phyloP scores from a whole-genome alignment of 192 early-diverging fungal genomes.

The Glomus cerebriforme region DNA sequence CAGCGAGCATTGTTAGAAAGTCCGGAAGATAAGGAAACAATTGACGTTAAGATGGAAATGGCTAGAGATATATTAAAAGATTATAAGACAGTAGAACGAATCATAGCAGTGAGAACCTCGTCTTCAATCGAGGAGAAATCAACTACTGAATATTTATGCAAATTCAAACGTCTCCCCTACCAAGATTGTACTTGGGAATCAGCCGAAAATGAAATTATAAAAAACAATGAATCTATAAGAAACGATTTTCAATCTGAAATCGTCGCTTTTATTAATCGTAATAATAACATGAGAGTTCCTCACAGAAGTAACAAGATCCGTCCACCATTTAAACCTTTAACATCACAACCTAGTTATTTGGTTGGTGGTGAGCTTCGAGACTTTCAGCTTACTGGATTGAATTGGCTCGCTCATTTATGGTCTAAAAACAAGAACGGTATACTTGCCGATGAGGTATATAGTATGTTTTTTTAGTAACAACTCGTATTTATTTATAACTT shows the following conservation, averaged over 20 bases:
- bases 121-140: conserved; percentile 46
- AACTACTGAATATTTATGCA: conserved; percentile 86
- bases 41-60: conserved; percentile 82
- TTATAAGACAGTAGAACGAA: conserved; percentile 85
- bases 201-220: conserved; percentile 59
- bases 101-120: conserved; percentile 68
- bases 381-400: conserved; percentile 93
- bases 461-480: conserved; percentile 86
- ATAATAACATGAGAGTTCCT: conserved; percentile 73
- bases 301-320: conserved; percentile 67
- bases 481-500: conserved; percentile 89
- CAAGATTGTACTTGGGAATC: conserved; percentile 90
- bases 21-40: conserved; percentile 87
- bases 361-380: conserved; percentile 87
- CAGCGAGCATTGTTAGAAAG: background rate
- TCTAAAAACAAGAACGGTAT: conserved; percentile 95
- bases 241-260: conserved; percentile 79
- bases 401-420: conserved; percentile 98
- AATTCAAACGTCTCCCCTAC: conserved; percentile 90
- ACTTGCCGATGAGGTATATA: conserved; percentile 83
- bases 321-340: conserved; percentile 75
- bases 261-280: conserved; percentile 81
- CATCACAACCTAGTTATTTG: conserved; percentile 82
- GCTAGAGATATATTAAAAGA: conserved; percentile 79
- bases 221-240: conserved; percentile 59